These are phyloP conservation scores for Sesbania bispinosa DNA, from an alignment of 306 rosid species.

Conservation along the genomic window DNA sequence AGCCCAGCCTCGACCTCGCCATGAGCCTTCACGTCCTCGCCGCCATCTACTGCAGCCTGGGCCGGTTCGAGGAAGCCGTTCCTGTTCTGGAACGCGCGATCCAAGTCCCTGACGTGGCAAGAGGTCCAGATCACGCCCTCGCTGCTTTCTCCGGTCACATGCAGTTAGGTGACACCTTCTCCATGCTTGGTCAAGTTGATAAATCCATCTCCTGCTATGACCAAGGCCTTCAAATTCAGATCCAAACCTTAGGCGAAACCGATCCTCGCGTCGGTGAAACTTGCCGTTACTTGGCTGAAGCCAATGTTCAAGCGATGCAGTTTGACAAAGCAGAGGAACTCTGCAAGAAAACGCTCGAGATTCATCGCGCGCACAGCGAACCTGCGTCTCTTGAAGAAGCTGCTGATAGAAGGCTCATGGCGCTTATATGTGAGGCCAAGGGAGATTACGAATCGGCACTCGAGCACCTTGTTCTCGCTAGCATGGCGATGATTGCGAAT, in stretches of 20 bases:
- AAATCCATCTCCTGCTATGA: slow-evolving; percentile 74
- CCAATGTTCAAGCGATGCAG: slow-evolving; percentile 98
- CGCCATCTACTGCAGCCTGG: slow-evolving; percentile 88
- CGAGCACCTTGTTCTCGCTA: slow-evolving; percentile 97
- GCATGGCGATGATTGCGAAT: slow-evolving; percentile 98
- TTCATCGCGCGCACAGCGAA: slow-evolving; percentile 86
- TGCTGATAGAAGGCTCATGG: slow-evolving; percentile 92
- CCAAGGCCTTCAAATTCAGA: slow-evolving; percentile 92
- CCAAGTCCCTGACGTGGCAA: slow-evolving; percentile 53
- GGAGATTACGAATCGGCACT: slow-evolving; percentile 86
- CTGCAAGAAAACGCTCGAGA: slow-evolving; percentile 86
- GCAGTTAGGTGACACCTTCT: slow-evolving; percentile 94
- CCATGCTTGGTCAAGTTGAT: slow-evolving; percentile 94
- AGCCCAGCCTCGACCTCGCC: slow-evolving; percentile 89
- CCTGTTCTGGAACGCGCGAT: slow-evolving; percentile 92
- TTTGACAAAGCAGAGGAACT: slow-evolving; percentile 92
- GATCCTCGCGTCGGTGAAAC: slow-evolving; percentile 98
- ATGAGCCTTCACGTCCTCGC: slow-evolving; percentile 97
- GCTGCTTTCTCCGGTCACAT: slow-evolving; percentile 94
- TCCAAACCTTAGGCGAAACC: slow-evolving; percentile 82
- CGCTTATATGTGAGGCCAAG: slow-evolving; percentile 84
- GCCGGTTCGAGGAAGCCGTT: slow-evolving; percentile 91
- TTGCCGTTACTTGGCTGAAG: slow-evolving; percentile 94
- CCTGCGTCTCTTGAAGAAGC: slow-evolving; percentile 99
- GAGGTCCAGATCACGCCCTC: slow-evolving; percentile 90